A percentile compares a stretch with the other conserved stretches of the same genome.
Conservation (phyloP, 805 yeast species). For the Saturnispora serradocipensis region DNA sequence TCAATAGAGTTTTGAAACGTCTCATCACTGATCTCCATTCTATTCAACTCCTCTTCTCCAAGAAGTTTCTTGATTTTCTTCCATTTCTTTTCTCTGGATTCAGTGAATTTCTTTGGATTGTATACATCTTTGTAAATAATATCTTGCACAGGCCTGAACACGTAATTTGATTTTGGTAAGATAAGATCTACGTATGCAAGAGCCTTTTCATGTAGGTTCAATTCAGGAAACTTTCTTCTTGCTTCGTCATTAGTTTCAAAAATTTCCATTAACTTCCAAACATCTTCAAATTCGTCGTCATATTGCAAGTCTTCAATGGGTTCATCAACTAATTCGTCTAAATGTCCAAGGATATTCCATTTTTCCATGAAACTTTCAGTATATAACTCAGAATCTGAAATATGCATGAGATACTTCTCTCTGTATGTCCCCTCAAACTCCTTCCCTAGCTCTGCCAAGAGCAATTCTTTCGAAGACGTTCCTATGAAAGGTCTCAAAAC, state of each 20-base stretch:
- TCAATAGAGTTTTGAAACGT: constrained; percentile 16
- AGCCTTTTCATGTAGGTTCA: constrained; percentile 14
- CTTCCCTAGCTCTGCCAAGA: constrained; percentile 16
- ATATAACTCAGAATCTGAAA: constrained; percentile 17
- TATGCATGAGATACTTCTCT: constrained; percentile 21
- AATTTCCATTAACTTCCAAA: constrained; percentile 2
- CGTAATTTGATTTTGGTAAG: constrained; percentile 17
- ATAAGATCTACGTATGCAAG: constrained; percentile 14
- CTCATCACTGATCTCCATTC: constrained; percentile 19
- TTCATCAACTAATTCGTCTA: constrained; percentile 26
- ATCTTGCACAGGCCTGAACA: constrained; percentile 24
- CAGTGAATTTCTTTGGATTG: constrained; percentile 20
- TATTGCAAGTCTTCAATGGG: constrained; percentile 16
- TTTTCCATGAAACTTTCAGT: constrained; percentile 23
- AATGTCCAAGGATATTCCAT: constrained; percentile 19
- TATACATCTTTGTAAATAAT: constrained; percentile 24
- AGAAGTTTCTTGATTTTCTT: constrained; percentile 19
- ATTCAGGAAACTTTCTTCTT: constrained; percentile 6
- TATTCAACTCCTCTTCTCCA: constrained; percentile 17
- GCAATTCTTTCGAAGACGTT: constrained; percentile 1
- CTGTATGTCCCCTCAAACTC: constrained; percentile 25
- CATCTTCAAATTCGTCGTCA: background rate
- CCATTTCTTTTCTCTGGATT: constrained; percentile 23
- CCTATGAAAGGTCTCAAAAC: constrained; percentile 1
- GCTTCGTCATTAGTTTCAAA: constrained; percentile 12